Evolutionary conservation across 495 filamentous ascomycete species (phyloP), one percentile per base, ranked within the genome.

Genomic region (Aspergillus coremiiformis): DNA sequence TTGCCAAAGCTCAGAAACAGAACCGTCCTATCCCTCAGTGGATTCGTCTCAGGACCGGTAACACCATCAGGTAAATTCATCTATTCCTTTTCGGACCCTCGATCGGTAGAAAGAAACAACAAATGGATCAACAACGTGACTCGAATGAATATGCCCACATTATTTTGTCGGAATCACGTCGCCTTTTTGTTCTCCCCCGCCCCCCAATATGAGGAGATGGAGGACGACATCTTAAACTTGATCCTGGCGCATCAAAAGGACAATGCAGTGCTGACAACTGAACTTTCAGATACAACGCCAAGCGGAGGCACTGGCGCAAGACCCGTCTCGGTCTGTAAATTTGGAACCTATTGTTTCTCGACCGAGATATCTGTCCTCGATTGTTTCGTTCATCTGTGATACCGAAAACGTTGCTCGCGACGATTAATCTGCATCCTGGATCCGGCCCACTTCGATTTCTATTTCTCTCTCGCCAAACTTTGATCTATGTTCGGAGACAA

Each of bases 261-360:
- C 17, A 19, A 30, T 12, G 21, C 35, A n/a, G 15, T 17, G 29
- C 47, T 49, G 21, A 49, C 47, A 39, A 49, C 32, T 27, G 15
- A 8, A 5, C 12, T 12, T 52, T 62, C 68, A 97, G 93, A 79
- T 98, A 98, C 84, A 98, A 98, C 81, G 93, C 93, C 62, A 98
- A 98, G 86, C 82, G 93, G 69, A 86, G 93, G 73, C 93, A 98
- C 78, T 98, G 93, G 93, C 89, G 93, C 78, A 96, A 98, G 90
- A 97, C 93, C 70, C 87, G 93, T 65, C 87, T 98, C 79, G 92
- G 92, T 61, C 90, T 98, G 76, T 98, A 88, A 80, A 82, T 52
- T 54, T 51, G 57, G 50, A 42, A 42, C 35, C 49, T 58, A 22
- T 51, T 51, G 27, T 42, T 50, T 41, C 45, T 51, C 54, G 48